Evolutionary conservation across 2,329 filamentous ascomycete species (phyloP), one percentile per base, ranked within the genome.

Genomic region (Trichoderma sp.): DNA sequence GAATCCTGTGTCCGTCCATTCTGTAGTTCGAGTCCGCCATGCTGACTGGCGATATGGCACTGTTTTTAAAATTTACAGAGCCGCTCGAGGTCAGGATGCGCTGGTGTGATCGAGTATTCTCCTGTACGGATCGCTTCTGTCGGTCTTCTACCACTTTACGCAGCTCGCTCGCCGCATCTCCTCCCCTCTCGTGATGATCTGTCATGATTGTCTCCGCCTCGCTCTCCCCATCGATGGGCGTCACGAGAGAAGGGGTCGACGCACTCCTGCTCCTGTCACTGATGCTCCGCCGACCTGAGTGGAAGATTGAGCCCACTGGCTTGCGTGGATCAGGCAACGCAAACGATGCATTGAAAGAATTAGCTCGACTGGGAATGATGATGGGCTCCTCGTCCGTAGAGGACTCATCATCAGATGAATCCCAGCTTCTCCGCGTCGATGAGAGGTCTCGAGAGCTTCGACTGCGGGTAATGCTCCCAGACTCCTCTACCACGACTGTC

Each of bases 361-460:
- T 81, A 70, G 83, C 87, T 55, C 87, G 83, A 75, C 87, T 89
- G 35, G 88, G 88, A 49, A 91, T 87, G 61, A 90, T 83, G 70
- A 90, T 90, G 14, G 87, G 87, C 68, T 90, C 88, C 66, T 90
- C 88, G 71, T 91, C 88, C 4, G 84, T 84, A 0, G 87, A 89
- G 1, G 87, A 89, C 2, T 84, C 84, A 58, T 85, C 84, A 35
- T 86, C 83, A 0, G 84, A 84, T 5, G 83, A 84, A 16, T 82
- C 81, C 79, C 81, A 84, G 49, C 79, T 79, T 43, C 67, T 61
- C 78, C 73, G 57, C 73, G 76, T 33, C 71, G 76, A 29, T 70
- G 76, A 72, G 68, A 76, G 70, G 31, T 78, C 75, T 57, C 76
- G 76, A 29, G 76, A 76, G 62, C 75, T 75, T 66, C 74, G 75